phyloP scores from a whole-genome alignment of 768 basidiomycete genomes.

The Paxillus rubicundulus region DNA sequence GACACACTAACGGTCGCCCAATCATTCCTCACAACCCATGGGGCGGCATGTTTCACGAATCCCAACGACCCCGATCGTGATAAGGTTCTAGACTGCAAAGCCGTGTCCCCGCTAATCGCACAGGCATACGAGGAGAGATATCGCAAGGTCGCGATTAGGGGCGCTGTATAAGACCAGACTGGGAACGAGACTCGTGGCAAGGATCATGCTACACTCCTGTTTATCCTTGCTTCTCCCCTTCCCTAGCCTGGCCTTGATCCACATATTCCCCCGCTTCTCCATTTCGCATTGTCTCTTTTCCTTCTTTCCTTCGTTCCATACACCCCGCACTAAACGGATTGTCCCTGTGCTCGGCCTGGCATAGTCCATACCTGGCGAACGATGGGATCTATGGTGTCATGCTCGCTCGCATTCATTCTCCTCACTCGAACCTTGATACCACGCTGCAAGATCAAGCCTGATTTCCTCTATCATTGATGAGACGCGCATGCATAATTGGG shows the following conservation, averaged over 20 bases:
- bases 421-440: too few species aligned
- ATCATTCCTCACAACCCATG: slow-evolving; percentile 69
- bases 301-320: slow-evolving; percentile 7
- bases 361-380: too few species aligned
- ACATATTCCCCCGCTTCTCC: background rate
- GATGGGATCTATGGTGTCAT: too few species aligned
- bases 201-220: background rate
- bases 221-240: slow-evolving; percentile 12
- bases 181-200: slow-evolving; percentile 2
- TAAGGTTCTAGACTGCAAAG: slow-evolving; percentile 72
- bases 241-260: background rate
- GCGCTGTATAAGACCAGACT: slow-evolving; percentile 63
- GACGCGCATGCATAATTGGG: too few species aligned
- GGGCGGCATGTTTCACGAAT: slow-evolving; percentile 64
- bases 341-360: too few species aligned
- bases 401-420: too few species aligned
- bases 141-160: slow-evolving; percentile 85
- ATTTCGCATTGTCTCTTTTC: slow-evolving; percentile 11
- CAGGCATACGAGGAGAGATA: slow-evolving; percentile 78
- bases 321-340: too few species aligned
- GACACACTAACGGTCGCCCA: slow-evolving; percentile 60
- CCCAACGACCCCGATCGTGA: slow-evolving; percentile 58
- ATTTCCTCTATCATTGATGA: too few species aligned
- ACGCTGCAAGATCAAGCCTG: too few species aligned
- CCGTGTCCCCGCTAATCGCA: slow-evolving; percentile 52